A percentile compares a stretch with the other conserved stretches of the same genome.
Evolutionary conservation across 805 yeast species (phyloP).

Genomic region (Metschnikowia picachoensis): DNA sequence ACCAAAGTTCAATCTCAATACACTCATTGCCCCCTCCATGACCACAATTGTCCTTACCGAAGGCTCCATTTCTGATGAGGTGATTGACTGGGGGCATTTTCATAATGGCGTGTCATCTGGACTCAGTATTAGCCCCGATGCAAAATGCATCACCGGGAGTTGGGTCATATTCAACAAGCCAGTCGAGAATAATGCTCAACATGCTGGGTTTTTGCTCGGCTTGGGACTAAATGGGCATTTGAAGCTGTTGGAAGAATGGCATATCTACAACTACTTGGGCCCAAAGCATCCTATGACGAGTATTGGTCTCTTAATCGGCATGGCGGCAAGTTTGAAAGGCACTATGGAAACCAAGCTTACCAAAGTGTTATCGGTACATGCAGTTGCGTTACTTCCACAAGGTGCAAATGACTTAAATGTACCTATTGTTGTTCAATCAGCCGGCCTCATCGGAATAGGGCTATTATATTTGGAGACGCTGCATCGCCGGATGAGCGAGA

Average conservation of each 20-base stretch:
- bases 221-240: conserved; percentile 90
- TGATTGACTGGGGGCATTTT: conserved; percentile 78
- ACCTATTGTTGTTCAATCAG: conserved; percentile 77
- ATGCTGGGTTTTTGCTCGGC: conserved; percentile 93
- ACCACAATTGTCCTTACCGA: conserved; percentile 60
- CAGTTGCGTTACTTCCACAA: conserved; percentile 82
- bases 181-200: conserved; percentile 64
- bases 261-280: conserved; percentile 85
- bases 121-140: conserved; percentile 62
- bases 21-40: conserved; percentile 61
- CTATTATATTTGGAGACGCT: conserved; percentile 72
- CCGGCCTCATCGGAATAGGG: conserved; percentile 90
- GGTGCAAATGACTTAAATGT: conserved; percentile 92
- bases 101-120: conserved; percentile 93
- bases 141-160: conserved; percentile 73
- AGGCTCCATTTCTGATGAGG: conserved; percentile 44
- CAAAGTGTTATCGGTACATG: conserved; percentile 88
- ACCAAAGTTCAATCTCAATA: conserved; percentile 68
- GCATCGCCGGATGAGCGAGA: conserved; percentile 82
- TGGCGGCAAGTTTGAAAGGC: conserved; percentile 85
- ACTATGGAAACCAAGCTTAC: conserved; percentile 83
- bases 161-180: conserved; percentile 92
- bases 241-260: conserved; percentile 87
- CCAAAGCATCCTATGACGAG: conserved; percentile 84
- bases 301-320: conserved; percentile 82